phyloP scores from a whole-genome alignment of 2,329 filamentous ascomycete species.

The Penicillium sp. region DNA sequence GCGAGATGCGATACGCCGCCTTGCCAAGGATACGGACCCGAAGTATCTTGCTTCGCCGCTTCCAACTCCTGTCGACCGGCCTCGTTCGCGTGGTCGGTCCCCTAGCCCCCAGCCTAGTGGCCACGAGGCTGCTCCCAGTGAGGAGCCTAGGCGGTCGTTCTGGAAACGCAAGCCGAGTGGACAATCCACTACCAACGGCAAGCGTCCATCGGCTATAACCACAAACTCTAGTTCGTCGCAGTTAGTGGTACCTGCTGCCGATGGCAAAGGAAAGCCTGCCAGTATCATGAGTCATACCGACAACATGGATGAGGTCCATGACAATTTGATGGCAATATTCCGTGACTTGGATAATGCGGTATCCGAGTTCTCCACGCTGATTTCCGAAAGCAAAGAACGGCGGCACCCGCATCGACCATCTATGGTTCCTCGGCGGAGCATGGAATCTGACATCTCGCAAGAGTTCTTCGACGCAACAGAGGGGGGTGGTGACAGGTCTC shows the following conservation, averaged over 20 bases:
- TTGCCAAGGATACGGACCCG: slow-evolving; percentile 80
- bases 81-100: slow-evolving; percentile 31
- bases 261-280: slow-evolving; percentile 35
- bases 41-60: slow-evolving; percentile 49
- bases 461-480: slow-evolving; percentile 94
- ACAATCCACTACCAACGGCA: slow-evolving; percentile 39
- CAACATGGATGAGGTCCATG: slow-evolving; percentile 68
- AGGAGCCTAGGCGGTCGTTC: slow-evolving; percentile 69
- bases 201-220: slow-evolving; percentile 45
- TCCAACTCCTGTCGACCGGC: slow-evolving; percentile 21
- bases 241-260: slow-evolving; percentile 49
- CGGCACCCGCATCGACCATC: slow-evolving; percentile 59
- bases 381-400: slow-evolving; percentile 76
- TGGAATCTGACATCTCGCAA: slow-evolving; percentile 77
- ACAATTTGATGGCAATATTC: slow-evolving; percentile 79
- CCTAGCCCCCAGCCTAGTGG: slow-evolving; percentile 34
- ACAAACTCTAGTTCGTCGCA: slow-evolving; percentile 51
- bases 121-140: slow-evolving; percentile 33
- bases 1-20: slow-evolving; percentile 78
- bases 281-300: slow-evolving; percentile 39
- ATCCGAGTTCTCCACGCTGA: slow-evolving; percentile 72
- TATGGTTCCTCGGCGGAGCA: slow-evolving; percentile 61
- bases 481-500: slow-evolving; percentile 56
- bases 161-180: slow-evolving; percentile 85
- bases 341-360: slow-evolving; percentile 82